Evolutionary conservation across 176 grass and related monocot species (phyloP), one percentile per base, ranked within the genome.

Genomic region (Musa schizocarpa): DNA sequence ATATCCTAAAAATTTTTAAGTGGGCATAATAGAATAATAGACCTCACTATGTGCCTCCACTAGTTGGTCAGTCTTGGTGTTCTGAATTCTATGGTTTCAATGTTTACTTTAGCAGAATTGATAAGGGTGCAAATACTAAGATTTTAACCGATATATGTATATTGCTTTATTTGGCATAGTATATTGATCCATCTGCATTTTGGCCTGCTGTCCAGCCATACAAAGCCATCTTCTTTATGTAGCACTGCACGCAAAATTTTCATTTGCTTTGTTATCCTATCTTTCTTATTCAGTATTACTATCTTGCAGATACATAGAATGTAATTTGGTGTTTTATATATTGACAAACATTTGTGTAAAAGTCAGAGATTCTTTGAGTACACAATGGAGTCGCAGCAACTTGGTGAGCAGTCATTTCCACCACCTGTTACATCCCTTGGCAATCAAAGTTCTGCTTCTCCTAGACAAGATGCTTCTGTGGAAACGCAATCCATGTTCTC

Each of bases 401-500:
- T 9, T 74, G 34, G 34, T 6, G 72, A 74, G 13, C 21, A 58
- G 16, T 4, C 56, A 81, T 71, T 59, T 63, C 27, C 79, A 69
- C 76, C 79, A 27, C 50, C 79, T 65, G 26, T 81, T 76, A 79
- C 65, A 26, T 56, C 53, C 73, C 64, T 63, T 73, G 67, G 52
- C 1, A 34, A 29, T 34, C 72, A 74, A 27, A 56, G 13, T 74
- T 56, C 72, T 43, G 3, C 34, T 74, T 74, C 64, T 77, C 69
- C 77, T 65, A 43, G 69, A 71, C 81, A 87, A 78, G 81, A 88
- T 86, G 66, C 83, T 83, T 68, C 91, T 71, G 9, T 0, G 84
- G 88, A 54, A 43, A 63, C 67, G 9, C 78, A 80, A 62, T 89
- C 90, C 66, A 64, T 87, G 75, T 89, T 93, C 79, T 93, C 90